A percentile compares a stretch with the other conserved stretches of the same genome.
phyloP scores from a whole-genome alignment of 139 green algal genomes.

The Mesotaenium endlicherianum region DNA sequence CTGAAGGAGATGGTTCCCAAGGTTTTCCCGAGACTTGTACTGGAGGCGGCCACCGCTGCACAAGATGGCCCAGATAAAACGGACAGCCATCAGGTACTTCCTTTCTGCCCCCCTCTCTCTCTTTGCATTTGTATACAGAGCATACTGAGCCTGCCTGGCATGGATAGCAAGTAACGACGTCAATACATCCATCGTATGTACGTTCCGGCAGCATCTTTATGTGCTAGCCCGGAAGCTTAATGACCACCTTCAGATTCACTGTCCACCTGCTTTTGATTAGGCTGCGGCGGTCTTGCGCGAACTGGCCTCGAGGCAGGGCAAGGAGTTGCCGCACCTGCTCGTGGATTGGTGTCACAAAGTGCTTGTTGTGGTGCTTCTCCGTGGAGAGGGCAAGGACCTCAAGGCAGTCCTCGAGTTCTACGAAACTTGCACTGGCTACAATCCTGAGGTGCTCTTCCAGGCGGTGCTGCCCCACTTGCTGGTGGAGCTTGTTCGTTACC shows the following conservation, averaged over 20 bases:
- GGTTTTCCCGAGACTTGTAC: slow-evolving; percentile 36
- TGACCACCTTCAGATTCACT: background rate
- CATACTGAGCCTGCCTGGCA: background rate
- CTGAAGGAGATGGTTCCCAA: slow-evolving; percentile 17
- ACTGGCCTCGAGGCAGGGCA: slow-evolving; percentile 11
- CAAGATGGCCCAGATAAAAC: background rate
- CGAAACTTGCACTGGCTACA: slow-evolving; percentile 10
- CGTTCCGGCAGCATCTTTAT: background rate
- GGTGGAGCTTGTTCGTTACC: slow-evolving; percentile 32
- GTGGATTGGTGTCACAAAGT: slow-evolving; percentile 37
- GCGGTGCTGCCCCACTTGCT: slow-evolving; percentile 34
- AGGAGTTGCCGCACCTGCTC: slow-evolving; percentile 33
- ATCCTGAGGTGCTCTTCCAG: slow-evolving; percentile 3
- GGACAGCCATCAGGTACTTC: background rate
- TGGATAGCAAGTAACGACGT: background rate
- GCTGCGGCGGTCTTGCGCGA: slow-evolving; percentile 15
- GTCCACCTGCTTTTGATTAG: background rate
- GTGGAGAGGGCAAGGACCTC: slow-evolving; percentile 14
- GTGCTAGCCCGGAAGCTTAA: background rate
- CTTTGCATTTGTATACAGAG: background rate
- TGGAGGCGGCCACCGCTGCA: slow-evolving; percentile 16
- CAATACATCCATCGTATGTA: background rate
- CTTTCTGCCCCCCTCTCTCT: background rate
- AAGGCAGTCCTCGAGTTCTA: slow-evolving; percentile 35
- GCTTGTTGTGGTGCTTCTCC: slow-evolving; percentile 17